Evolutionary conservation across 2,329 filamentous ascomycete genomes (phyloP).

Genomic region (Fusarium veterinarium): DNA sequence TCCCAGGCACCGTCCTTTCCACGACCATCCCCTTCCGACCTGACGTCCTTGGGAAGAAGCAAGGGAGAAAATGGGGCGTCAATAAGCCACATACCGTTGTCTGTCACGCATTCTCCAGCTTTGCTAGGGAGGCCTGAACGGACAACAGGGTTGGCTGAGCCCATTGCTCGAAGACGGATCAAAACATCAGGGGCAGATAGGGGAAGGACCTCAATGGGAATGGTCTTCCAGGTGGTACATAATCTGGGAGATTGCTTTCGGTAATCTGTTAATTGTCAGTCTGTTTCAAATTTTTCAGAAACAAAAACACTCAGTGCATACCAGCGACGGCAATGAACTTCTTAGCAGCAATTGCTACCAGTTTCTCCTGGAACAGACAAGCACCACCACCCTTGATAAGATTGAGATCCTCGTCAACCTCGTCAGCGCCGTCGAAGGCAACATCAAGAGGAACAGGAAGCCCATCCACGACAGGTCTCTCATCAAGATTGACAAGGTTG

Average conservation of each 20-base stretch:
- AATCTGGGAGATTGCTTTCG: constrained; percentile 86
- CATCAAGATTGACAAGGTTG: constrained; percentile 80
- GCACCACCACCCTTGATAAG: constrained; percentile 98
- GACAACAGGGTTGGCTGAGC: constrained; percentile 76
- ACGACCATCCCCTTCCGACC: constrained; percentile 61
- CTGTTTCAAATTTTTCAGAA: neutral
- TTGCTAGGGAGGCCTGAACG: constrained; percentile 80
- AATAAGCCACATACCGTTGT: constrained; percentile 79
- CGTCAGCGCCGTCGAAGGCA: constrained; percentile 95
- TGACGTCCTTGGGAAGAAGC: constrained; percentile 67
- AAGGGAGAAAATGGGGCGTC: constrained; percentile 89
- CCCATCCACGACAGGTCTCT: constrained; percentile 65
- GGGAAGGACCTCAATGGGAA: constrained; percentile 94
- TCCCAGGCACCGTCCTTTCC: constrained; percentile 76
- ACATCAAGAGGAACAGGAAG: constrained; percentile 76
- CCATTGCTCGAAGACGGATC: constrained; percentile 76
- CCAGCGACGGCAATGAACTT: constrained; percentile 90
- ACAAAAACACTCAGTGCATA: constrained; percentile 52
- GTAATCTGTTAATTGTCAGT: constrained; percentile 70
- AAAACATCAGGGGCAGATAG: constrained; percentile 84
- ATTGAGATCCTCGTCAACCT: constrained; percentile 94
- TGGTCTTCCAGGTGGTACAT: constrained; percentile 79
- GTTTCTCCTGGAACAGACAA: constrained; percentile 98
- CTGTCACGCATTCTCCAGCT: constrained; percentile 77
- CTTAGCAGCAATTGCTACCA: constrained; percentile 85